Base-by-base conservation (phyloP, 192 early-diverging fungal genomes). In the Bifiguratus adelaidae region DNA sequence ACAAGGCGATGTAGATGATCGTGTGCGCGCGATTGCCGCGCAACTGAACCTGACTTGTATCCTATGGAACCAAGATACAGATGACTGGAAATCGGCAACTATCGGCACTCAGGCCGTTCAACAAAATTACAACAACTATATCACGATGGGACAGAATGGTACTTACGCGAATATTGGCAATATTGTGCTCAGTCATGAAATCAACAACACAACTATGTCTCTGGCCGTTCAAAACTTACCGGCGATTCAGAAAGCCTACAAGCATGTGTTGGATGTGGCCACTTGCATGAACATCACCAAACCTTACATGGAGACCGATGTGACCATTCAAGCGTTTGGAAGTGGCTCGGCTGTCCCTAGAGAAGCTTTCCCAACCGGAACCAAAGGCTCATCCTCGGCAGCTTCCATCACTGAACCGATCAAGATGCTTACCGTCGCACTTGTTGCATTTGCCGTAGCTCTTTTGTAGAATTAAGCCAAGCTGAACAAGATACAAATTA, bases 1-100 rank as follows among this genome's bases (percentile, higher is more conserved):
- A 30, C 70, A 48, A 20, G 76, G 76, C 24, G 74, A 77, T 50
- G 60, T 70, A 9, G 77, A 80, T 41, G 69, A 72, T 18, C 56
- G 77, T 35, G 67, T 77, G 6, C 64, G 76, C n/a, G 35, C 44
- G 38, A 71, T 78, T 45, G 61, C 68, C 0, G 24, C 48, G 22
- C 65, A 72, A 22, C 46, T 78, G 20, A 61, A 59, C 18, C 60
- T 41, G 33, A 74, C 61, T 19, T 57, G 63, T 15, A 60, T 70
- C 24, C 55, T 74, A 18, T 74, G 72, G 72, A 57, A 59, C 21
- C 32, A 68, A 38, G 73, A 75, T 43, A 71, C 68, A 33, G 50
- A 67, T 49, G 73, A 75, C 35, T 70, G 65, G 53, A 27, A n/a
- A n/a, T n/a, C n/a, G n/a, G n/a, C n/a, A n/a, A n/a, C n/a, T n/a